These are phyloP conservation scores for Pyrus bretschneideri DNA, from an alignment of 306 rosid genomes.

Conservation along the genomic window DNA sequence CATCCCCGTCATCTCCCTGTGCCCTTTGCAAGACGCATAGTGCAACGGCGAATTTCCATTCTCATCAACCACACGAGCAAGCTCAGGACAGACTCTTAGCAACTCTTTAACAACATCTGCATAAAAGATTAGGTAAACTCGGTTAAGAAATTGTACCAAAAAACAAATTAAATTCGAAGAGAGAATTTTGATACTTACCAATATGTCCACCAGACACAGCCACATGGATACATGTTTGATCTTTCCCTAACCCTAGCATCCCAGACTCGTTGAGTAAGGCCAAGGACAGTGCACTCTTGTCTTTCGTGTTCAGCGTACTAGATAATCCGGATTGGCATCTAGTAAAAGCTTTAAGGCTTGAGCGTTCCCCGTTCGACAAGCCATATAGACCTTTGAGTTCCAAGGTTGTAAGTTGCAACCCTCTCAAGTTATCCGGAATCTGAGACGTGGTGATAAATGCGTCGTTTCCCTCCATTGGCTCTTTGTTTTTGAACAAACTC, in stretches of 20 bases:
- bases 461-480: not conserved
- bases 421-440: no score
- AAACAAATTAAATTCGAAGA: not conserved
- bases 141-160: not conserved
- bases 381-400: slow-evolving; percentile 30
- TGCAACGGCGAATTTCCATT: slow-evolving; percentile 59
- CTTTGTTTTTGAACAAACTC: not conserved
- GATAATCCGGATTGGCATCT: slow-evolving; percentile 30
- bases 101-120: slow-evolving; percentile 59
- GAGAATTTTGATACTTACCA: slow-evolving; percentile 25
- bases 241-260: slow-evolving; percentile 17
- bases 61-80: slow-evolving; percentile 31
- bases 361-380: slow-evolving; percentile 34
- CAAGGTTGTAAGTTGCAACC: no score
- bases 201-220: slow-evolving; percentile 62
- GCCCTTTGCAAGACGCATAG: slow-evolving; percentile 34
- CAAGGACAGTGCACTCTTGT: slow-evolving; percentile 30
- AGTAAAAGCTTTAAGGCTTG: slow-evolving; percentile 27
- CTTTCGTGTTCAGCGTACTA: slow-evolving; percentile 19
- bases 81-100: slow-evolving; percentile 34
- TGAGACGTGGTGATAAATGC: no score
- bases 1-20: slow-evolving; percentile 42
- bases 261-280: slow-evolving; percentile 37
- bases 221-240: slow-evolving; percentile 42
- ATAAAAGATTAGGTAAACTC: not conserved